phyloP scores from a whole-genome alignment of 768 basidiomycete species.

The Rossbeevera mucosa region DNA sequence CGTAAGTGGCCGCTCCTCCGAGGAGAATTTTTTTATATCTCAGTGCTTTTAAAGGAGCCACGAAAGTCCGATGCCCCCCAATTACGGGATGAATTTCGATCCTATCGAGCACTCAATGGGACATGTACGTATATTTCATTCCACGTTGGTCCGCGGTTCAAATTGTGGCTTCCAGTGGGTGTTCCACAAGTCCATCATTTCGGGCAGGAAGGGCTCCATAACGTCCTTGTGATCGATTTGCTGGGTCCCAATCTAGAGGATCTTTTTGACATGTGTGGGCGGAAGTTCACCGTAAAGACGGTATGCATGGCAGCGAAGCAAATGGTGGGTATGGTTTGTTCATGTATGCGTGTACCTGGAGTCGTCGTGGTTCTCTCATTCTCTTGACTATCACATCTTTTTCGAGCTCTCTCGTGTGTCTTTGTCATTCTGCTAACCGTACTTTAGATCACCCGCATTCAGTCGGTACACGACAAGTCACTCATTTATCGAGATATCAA shows the following conservation, averaged over 20 bases:
- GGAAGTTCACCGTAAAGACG: conserved; percentile 96
- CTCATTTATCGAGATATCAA: conserved; percentile 99
- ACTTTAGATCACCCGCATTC: conserved; percentile 85
- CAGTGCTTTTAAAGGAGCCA: conserved; percentile 59
- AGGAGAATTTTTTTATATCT: conserved; percentile 14
- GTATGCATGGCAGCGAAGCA: conserved; percentile 99
- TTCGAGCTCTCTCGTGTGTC: conserved; percentile 1
- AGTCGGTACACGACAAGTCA: conserved; percentile 97
- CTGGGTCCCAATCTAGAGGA: conserved; percentile 98
- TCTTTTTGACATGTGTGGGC: conserved; percentile 97
- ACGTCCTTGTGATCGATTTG: conserved; percentile 90
- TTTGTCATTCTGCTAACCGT: conserved; percentile 7
- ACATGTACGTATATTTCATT: conserved; percentile 56
- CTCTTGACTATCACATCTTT: neutral
- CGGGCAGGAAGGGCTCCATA: conserved; percentile 97
- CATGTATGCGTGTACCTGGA: conserved; percentile 1
- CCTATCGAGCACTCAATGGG: conserved; percentile 90
- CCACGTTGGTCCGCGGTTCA: conserved; percentile 12
- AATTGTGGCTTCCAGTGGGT: conserved; percentile 54
- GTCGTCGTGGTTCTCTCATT: neutral
- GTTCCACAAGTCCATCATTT: conserved; percentile 99
- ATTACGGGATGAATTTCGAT: conserved; percentile 93
- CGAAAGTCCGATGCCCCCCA: conserved; percentile 98
- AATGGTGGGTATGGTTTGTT: conserved; percentile 61
- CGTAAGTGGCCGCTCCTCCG: conserved; percentile 44